These are phyloP conservation scores for Sporothrix mexicana DNA, from an alignment of 2,329 filamentous ascomycete genomes.

Conservation along the genomic window DNA sequence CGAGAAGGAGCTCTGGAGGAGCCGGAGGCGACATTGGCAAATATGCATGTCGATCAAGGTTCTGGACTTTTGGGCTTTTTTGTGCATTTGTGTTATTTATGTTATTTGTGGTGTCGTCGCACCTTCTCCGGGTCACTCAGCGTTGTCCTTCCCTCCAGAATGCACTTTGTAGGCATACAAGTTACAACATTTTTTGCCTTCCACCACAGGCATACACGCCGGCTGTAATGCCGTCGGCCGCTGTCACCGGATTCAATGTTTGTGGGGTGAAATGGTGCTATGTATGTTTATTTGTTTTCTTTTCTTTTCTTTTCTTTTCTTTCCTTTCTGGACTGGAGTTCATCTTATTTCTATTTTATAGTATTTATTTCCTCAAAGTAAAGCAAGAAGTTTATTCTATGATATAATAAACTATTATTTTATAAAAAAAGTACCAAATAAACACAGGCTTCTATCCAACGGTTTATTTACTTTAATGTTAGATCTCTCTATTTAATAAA, in stretches of 20 bases:
- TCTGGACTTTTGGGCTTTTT: background rate
- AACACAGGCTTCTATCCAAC: too few relatives aligned
- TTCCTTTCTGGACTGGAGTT: too few relatives aligned
- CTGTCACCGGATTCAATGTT: slow-evolving; percentile 1
- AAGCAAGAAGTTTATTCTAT: too few relatives aligned
- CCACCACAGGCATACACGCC: background rate
- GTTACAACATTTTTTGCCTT: background rate
- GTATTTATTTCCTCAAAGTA: background rate
- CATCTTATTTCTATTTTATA: background rate
- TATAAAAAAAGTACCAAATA: too few relatives aligned
- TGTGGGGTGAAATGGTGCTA: background rate
- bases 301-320: too few relatives aligned
- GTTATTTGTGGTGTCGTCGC: too few relatives aligned
- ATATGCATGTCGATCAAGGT: slow-evolving; percentile 14
- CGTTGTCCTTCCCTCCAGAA: slow-evolving; percentile 5
- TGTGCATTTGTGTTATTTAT: too few relatives aligned
- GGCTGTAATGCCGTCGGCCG: slow-evolving; percentile 22
- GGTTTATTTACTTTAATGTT: background rate
- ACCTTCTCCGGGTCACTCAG: background rate
- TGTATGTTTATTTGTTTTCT: background rate
- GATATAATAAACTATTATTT: too few relatives aligned
- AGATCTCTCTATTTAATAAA: background rate
- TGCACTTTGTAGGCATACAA: background rate
- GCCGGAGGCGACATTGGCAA: background rate
- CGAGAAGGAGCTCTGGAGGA: background rate